Evolutionary conservation across 2,329 filamentous ascomycete genomes (phyloP).

Genomic region (Fusarium solani-melongenae): DNA sequence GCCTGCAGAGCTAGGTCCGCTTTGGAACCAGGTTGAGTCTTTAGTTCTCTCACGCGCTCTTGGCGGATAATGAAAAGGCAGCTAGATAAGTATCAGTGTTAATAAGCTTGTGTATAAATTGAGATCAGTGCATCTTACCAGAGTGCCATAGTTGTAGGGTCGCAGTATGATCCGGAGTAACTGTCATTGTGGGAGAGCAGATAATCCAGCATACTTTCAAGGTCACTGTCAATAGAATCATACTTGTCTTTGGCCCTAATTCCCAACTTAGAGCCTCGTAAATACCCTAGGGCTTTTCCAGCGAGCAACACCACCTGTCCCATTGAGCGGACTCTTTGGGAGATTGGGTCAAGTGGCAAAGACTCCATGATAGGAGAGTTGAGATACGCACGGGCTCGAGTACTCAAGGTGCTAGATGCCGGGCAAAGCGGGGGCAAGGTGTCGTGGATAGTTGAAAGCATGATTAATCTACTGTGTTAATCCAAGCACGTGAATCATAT

Average conservation of each 20-base stretch:
- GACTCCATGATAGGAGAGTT: neutral
- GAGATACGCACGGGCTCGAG: neutral
- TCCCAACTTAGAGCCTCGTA: neutral
- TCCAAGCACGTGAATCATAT: neutral
- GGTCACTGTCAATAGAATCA: neutral
- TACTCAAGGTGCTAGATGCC: neutral
- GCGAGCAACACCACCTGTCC: neutral
- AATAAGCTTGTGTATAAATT: neutral
- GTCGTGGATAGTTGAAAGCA: neutral
- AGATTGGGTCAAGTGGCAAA: neutral
- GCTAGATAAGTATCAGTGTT: neutral
- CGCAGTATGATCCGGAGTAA: neutral
- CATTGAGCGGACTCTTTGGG: neutral
- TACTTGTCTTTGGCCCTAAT: neutral
- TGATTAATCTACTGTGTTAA: neutral
- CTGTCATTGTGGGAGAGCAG: neutral
- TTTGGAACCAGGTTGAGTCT: neutral
- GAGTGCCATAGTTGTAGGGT: neutral
- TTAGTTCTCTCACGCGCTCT: neutral
- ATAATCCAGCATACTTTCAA: neutral
- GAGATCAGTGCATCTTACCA: neutral
- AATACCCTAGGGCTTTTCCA: neutral
- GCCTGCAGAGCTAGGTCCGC: neutral
- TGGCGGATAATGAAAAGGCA: neutral
- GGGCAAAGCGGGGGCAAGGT: neutral